phyloP scores from a whole-genome alignment of 31 red algal genomes.

The Porphyra umbilicalis region DNA sequence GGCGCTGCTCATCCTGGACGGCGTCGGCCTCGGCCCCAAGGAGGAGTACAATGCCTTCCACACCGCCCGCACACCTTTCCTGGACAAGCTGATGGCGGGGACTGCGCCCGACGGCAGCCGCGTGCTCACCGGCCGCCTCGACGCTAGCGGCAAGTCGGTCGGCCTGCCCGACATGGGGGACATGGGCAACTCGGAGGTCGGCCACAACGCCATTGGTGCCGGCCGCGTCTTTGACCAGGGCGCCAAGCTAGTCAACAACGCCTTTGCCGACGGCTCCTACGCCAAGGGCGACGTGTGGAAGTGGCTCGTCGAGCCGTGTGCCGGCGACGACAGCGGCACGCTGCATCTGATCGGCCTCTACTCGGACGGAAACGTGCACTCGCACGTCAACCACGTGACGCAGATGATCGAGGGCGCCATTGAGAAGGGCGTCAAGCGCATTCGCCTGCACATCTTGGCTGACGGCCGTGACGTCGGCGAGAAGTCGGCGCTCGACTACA shows the following conservation, averaged over 20 bases:
- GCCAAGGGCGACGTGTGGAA: conserved; percentile 66
- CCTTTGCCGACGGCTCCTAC: conserved; percentile 26
- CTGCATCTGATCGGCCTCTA: conserved; percentile 79
- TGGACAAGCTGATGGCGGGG: conserved; percentile 61
- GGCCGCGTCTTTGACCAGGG: conserved; percentile 84
- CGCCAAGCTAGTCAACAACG: conserved; percentile 74
- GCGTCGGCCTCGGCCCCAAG: conserved; percentile 51
- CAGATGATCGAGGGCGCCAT: conserved; percentile 69
- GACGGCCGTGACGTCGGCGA: conserved; percentile 77
- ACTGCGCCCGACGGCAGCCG: conserved; percentile 39
- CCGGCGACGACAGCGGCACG: conserved; percentile 18
- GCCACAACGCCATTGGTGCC: conserved; percentile 78
- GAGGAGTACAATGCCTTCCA: conserved; percentile 67
- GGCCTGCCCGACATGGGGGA: conserved; percentile 71
- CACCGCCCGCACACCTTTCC: conserved; percentile 54
- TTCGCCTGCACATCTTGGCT: conserved; percentile 64
- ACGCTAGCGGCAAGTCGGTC: conserved; percentile 71
- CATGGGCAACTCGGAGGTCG: conserved; percentile 88
- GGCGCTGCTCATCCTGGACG: conserved; percentile 79
- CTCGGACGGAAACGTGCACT: conserved; percentile 83
- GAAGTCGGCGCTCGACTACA: conserved; percentile 66
- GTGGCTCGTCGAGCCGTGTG: conserved; percentile 41
- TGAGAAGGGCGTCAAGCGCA: conserved; percentile 72
- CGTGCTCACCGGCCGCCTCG: conserved; percentile 39
- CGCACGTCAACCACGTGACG: conserved; percentile 77